phyloP scores from a whole-genome alignment of 1,139 yeast genomes.

The Kluyveromyces sp. region DNA sequence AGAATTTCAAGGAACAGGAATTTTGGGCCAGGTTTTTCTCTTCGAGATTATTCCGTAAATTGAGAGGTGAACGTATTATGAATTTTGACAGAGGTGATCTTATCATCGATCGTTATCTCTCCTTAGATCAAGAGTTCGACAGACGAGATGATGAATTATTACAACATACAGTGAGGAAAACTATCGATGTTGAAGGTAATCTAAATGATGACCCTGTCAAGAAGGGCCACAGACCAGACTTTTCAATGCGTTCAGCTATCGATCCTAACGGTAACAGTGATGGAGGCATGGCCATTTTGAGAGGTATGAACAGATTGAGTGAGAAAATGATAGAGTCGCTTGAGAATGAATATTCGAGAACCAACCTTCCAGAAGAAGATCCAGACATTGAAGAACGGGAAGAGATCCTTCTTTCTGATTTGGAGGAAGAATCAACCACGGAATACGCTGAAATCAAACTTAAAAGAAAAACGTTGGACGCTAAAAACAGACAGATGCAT shows the following conservation, averaged over 20 bases:
- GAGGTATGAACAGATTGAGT: constrained; percentile 83
- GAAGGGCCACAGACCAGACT: constrained; percentile 76
- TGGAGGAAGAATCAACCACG: constrained; percentile 29
- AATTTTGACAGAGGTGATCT: constrained; percentile 76
- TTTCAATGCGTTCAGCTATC: constrained; percentile 73
- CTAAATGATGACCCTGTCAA: constrained; percentile 72
- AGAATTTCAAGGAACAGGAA: constrained; percentile 70
- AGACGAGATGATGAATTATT: constrained; percentile 35
- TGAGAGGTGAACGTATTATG: constrained; percentile 82
- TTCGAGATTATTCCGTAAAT: constrained; percentile 75
- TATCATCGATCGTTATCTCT: constrained; percentile 74
- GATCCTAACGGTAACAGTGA: constrained; percentile 40
- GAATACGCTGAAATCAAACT: constrained; percentile 56
- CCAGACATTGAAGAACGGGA: constrained; percentile 34
- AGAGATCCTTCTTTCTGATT: constrained; percentile 56
- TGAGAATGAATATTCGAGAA: constrained; percentile 36
- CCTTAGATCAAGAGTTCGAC: constrained; percentile 47
- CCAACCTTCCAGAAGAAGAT: constrained; percentile 29
- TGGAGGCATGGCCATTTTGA: constrained; percentile 54
- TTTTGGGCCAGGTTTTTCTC: constrained; percentile 97
- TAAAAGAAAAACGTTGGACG: constrained; percentile 26
- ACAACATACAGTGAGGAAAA: constrained; percentile 44
- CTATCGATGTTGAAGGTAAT: constrained; percentile 74
- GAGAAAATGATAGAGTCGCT: constrained; percentile 68
- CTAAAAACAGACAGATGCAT: constrained; percentile 20